Evolutionary conservation across 176 grass and related monocot species (phyloP), one percentile per base, ranked within the genome.

Genomic region (Luzula sylvatica): DNA sequence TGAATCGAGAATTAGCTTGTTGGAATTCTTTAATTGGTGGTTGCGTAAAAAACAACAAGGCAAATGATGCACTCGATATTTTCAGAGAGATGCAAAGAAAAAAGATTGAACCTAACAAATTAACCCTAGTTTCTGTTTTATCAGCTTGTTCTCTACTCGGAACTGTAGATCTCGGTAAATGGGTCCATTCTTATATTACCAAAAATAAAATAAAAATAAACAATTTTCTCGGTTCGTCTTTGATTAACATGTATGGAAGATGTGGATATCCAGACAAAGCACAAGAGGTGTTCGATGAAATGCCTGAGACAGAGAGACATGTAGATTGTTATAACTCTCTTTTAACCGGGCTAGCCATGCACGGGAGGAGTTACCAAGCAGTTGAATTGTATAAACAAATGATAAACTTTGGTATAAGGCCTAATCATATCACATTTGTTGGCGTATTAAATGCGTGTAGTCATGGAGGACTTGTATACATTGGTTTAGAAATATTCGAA

Each of bases 161-260:
- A 28, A 56, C 64, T 30, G 67, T 89, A 40, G 65, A 75, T 51
- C 58, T 55, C 15, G 86, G 85, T 11, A 83, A 54, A 47, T 81
- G 74, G 46, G 23, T 89, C 13, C 86, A 89, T 57, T 46, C 66
- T 3, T 81, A 76, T 66, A 72, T 81, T 17, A 65, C 67, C 23
- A 89, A 75, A 65, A 77, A 2, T 0, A 50, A 69, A 25, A 80
- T 72, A 23, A 68, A 70, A 39, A 57, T 69, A 32, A 83, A 66
- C 66, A 59, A 48, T 38, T 83, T 79, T 58, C 52, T 83, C 1
- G 60, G 70, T 9, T 76, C 79, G 75, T 70, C 79, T 50, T 67
- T 89, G n/a, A 66, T 89, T 30, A 56, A 77, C 54, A 76, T 89
- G 79, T 89, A 83, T 56, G 75, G 50, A 1, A 89, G 76, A 59